These are phyloP conservation scores for Brassica napus DNA, from an alignment of 345 rosid species.

Conservation along the genomic window DNA sequence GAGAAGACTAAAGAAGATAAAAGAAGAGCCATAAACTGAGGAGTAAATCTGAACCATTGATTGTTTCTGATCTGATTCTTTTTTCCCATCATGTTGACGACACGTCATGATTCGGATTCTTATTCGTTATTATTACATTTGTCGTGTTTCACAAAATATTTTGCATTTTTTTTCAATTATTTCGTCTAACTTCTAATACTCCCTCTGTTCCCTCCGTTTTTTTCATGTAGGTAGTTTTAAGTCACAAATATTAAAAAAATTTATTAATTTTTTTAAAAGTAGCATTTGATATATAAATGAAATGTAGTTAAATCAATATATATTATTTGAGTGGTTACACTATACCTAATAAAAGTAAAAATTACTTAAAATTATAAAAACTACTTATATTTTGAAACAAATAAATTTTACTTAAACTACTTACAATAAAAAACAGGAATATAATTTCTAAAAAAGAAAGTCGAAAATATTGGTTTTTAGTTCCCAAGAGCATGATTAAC, in stretches of 20 bases:
- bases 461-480: constrained; percentile 7
- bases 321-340: too few species aligned
- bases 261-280: too few species aligned
- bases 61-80: constrained; percentile 23
- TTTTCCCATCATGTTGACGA: neutral
- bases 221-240: too few species aligned
- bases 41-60: constrained; percentile 58
- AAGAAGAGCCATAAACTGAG: constrained; percentile 57
- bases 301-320: too few species aligned
- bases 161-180: neutral
- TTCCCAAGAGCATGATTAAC: neutral
- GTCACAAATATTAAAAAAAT: too few species aligned
- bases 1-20: constrained; percentile 38
- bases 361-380: too few species aligned
- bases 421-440: neutral
- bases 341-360: too few species aligned
- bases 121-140: constrained; percentile 21
- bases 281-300: too few species aligned
- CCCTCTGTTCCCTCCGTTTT: too few species aligned
- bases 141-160: constrained; percentile 1
- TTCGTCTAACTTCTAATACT: neutral
- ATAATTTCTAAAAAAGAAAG: neutral
- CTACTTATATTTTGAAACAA: too few species aligned
- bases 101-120: constrained; percentile 36
- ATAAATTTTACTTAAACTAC: too few species aligned